phyloP scores from a whole-genome alignment of 2,329 filamentous ascomycete species.

The Sporothrix globosa region DNA sequence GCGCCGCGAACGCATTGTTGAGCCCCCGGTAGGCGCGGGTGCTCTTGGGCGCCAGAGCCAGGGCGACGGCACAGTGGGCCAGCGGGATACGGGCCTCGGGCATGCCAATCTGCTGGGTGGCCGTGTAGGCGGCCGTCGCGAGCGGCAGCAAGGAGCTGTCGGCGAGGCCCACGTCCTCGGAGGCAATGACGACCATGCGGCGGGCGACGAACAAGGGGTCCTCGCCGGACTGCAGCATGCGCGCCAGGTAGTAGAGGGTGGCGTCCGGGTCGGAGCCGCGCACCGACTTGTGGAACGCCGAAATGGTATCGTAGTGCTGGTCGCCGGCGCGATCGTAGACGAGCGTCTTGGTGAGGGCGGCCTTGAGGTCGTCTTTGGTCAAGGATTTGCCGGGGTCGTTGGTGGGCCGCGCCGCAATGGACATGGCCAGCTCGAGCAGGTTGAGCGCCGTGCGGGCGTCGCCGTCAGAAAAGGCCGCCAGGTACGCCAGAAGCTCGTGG shows the following conservation, averaged over 20 bases:
- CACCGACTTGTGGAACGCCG: slow-evolving; percentile 94
- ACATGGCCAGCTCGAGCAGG: slow-evolving; percentile 84
- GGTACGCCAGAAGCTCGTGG: slow-evolving; percentile 74
- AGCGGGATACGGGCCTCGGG: slow-evolving; percentile 93
- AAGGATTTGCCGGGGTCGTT: slow-evolving; percentile 51
- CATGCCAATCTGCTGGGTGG: slow-evolving; percentile 90
- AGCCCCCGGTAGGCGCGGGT: slow-evolving; percentile 83
- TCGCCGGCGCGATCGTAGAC: slow-evolving; percentile 95
- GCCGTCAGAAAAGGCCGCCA: slow-evolving; percentile 85
- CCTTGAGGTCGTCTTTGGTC: slow-evolving; percentile 77
- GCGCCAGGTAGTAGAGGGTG: slow-evolving; percentile 87
- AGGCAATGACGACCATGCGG: slow-evolving; percentile 91
- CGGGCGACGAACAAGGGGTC: slow-evolving; percentile 91
- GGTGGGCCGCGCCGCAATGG: slow-evolving; percentile 57
- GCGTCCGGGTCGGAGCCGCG: slow-evolving; percentile 86
- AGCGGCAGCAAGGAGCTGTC: slow-evolving; percentile 82
- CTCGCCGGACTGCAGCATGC: slow-evolving; percentile 94
- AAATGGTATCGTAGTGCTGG: slow-evolving; percentile 97
- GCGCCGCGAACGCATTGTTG: slow-evolving; percentile 75
- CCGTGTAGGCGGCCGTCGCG: slow-evolving; percentile 82
- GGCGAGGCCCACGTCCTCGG: slow-evolving; percentile 89
- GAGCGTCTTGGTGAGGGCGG: slow-evolving; percentile 82
- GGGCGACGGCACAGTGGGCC: slow-evolving; percentile 81
- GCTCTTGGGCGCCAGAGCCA: slow-evolving; percentile 80
- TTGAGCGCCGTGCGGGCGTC: slow-evolving; percentile 93